Percentiles rank a stretch among this genome's conserved stretches.
These are phyloP conservation scores for Beauveria sp. DNA, from an alignment of 2,329 filamentous ascomycete genomes.

Conservation along the genomic window DNA sequence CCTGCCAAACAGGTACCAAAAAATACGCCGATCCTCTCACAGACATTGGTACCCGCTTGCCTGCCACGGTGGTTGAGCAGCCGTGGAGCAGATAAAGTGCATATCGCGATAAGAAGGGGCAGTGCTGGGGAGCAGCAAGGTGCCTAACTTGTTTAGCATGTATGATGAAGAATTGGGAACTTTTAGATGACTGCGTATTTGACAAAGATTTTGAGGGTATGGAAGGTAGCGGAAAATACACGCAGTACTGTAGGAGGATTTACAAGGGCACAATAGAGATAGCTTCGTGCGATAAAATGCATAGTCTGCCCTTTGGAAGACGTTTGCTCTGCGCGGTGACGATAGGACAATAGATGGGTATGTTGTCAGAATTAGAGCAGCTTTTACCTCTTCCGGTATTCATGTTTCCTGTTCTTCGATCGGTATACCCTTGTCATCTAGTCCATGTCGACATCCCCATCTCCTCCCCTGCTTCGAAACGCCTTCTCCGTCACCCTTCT, in stretches of 20 bases:
- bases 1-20: too few relatives aligned
- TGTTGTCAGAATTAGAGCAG: neutral
- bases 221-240: neutral
- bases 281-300: neutral
- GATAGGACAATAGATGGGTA: neutral
- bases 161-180: neutral
- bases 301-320: neutral
- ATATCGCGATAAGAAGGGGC: neutral
- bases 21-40: too few relatives aligned
- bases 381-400: neutral
- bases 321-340: neutral
- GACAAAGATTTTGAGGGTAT: neutral
- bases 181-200: slow-evolving; percentile 2
- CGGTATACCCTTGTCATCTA: neutral
- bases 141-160: neutral
- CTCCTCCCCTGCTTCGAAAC: slow-evolving; percentile 24
- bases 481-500: slow-evolving; percentile 35
- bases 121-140: neutral
- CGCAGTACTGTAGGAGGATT: neutral
- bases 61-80: slow-evolving; percentile 13
- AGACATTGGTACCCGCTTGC: too few relatives aligned
- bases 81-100: slow-evolving; percentile 10
- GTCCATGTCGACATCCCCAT: slow-evolving; percentile 36
- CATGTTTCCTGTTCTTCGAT: neutral
- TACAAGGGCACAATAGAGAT: neutral